Percentiles rank a stretch among this genome's conserved stretches.
Conservation (phyloP, 129 eudicot species). For the Pseudognaphalium luteoalbum region DNA sequence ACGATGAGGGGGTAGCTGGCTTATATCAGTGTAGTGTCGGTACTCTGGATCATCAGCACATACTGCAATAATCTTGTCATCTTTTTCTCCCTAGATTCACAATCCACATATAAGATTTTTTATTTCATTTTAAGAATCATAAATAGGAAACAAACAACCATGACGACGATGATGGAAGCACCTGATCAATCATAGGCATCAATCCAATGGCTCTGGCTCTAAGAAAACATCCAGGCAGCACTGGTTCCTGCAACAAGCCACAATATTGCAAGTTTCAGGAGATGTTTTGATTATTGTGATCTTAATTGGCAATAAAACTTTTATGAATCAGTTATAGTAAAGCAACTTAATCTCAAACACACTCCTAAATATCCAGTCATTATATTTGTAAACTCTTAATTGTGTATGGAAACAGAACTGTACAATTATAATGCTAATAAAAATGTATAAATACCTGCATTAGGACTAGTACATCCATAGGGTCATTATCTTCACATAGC, state of each 20-base stretch:
- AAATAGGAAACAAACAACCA: neutral
- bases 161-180: constrained; percentile 17
- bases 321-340: neutral
- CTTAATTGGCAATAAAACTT: neutral
- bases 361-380: too few relatives aligned
- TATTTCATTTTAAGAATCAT: too few relatives aligned
- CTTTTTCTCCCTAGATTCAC: constrained; percentile 59
- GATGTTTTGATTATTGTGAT: neutral
- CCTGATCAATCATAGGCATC: constrained; percentile 93
- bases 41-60: constrained; percentile 83
- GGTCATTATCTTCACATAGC: constrained; percentile 83
- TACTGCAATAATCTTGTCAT: constrained; percentile 79
- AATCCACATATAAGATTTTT: neutral
- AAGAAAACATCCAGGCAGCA: constrained; percentile 72
- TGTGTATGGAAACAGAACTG: too few relatives aligned
- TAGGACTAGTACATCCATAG: constrained; percentile 77
- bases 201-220: constrained; percentile 67
- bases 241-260: constrained; percentile 58
- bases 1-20: constrained; percentile 76
- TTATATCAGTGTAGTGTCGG: constrained; percentile 61
- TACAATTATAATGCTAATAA: too few relatives aligned
- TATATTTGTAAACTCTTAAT: too few relatives aligned
- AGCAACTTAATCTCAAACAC: too few relatives aligned
- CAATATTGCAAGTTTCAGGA: constrained; percentile 1
- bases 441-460: constrained; percentile 59